Conservation (phyloP, 2,329 filamentous ascomycete species). For the Mariannaea sp. region DNA sequence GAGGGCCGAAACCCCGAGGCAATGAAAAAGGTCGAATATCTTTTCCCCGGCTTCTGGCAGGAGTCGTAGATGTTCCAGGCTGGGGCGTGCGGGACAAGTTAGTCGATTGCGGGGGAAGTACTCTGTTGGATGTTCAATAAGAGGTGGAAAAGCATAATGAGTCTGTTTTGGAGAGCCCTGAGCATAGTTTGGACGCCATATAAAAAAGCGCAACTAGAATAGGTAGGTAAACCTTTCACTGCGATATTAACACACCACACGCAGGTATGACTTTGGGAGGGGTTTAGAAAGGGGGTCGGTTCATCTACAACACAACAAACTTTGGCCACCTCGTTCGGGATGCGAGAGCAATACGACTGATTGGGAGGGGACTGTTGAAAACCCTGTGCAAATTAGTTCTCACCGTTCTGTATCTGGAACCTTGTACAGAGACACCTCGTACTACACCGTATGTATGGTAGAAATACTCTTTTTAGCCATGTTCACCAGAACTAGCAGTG, state of each 20-base stretch:
- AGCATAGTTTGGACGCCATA: not conserved
- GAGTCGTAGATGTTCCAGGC: slow-evolving; percentile 29
- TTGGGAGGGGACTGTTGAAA: slow-evolving; percentile 14
- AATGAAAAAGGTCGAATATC: slow-evolving; percentile 78
- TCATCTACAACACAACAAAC: no score
- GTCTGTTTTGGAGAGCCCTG: slow-evolving; percentile 2
- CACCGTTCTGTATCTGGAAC: no score
- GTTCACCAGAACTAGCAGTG: slow-evolving; percentile 7
- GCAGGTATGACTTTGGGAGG: not conserved
- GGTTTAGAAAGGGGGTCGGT: not conserved
- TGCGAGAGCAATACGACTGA: slow-evolving; percentile 3
- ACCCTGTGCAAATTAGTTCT: slow-evolving; percentile 13
- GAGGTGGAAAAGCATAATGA: not conserved
- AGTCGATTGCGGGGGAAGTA: not conserved
- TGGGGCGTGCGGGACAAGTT: not conserved
- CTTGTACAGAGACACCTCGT: no score
- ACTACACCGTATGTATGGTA: slow-evolving; percentile 8
- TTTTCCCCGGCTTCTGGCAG: slow-evolving; percentile 82
- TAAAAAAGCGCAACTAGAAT: slow-evolving; percentile 4
- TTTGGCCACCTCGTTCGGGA: no score
- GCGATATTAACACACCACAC: not conserved
- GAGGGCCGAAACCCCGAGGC: slow-evolving; percentile 75
- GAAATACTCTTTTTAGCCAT: slow-evolving; percentile 11
- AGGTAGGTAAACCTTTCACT: slow-evolving; percentile 2
- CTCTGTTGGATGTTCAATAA: no score